Base-by-base conservation (phyloP, 1,284 basidiomycete species). In the Volvariella volvacea region DNA sequence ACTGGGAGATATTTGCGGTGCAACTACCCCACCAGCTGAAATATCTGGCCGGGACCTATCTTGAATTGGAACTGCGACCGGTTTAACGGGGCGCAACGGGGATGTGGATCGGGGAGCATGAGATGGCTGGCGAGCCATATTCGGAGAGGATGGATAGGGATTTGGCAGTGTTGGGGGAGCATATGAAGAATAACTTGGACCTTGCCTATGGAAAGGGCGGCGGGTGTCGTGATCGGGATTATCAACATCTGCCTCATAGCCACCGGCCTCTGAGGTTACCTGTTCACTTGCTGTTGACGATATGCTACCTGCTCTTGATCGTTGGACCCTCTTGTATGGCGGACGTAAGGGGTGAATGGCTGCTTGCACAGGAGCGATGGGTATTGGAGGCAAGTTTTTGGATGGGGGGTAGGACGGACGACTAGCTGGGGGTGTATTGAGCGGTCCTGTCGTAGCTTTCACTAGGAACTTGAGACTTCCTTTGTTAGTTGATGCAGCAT, bases 401-500 rank as follows among this genome's bases (percentile, higher is more conserved):
- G 68, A 64, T 9, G 76, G 71, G 33, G 67, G 56, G 46, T 57
- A 59, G 4, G 65, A 15, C 6, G 34, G 34, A 36, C 14, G 34
- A 16, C 7, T n/a, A 8, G 51, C 54, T 2, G 60, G 51, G 6
- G 63, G 63, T 51, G 80, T 78, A 47, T 80, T 78, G 14, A 83
- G 76, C n/a, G 66, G 57, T 6, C 77, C 78, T 43, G 76, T 74
- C 17, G 76, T 70, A 55, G 77, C 74, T 22, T 81, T 80, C 19
- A 91, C 82, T 47, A 92, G 71, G 50, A 94, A 84, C 64, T 92
- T 92, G 53, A 93, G 76, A 16, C 74, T 76, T 12, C 87, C 89
- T 53, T 72, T 80, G 16, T 76, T 69, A n/a, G 34, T 20, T 58
- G 92, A 89, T 34, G 87, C 89, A 19, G 77, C 66, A 30, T 78